Evolutionary conservation across 2,329 filamentous ascomycete genomes (phyloP).

Genomic region (Claviceps sp.): DNA sequence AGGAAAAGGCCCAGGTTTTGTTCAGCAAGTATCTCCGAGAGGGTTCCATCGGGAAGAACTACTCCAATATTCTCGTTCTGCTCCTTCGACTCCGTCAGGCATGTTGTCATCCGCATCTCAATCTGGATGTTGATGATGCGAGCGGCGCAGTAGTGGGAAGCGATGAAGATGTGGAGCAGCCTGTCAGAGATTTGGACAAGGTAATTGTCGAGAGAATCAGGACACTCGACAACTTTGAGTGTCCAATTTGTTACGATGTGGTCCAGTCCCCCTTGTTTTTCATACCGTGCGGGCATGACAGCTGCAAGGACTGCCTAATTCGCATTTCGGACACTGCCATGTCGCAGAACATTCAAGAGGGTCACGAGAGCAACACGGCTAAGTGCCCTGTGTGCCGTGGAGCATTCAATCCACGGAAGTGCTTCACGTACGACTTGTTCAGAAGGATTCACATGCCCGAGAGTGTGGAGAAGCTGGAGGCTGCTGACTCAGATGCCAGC

Average conservation of each 20-base stretch:
- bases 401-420: conserved; percentile 48
- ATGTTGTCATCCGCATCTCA: conserved; percentile 25
- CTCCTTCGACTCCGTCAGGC: conserved; percentile 73
- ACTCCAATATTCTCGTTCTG: conserved; percentile 68
- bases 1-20: conserved; percentile 50
- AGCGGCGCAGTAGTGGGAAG: conserved; percentile 18
- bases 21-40: conserved; percentile 67
- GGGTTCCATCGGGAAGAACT: conserved; percentile 53
- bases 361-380: conserved; percentile 40
- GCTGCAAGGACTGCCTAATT: conserved; percentile 64
- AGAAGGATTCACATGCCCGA: conserved; percentile 57
- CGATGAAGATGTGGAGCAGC: conserved; percentile 37
- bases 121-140: conserved; percentile 22
- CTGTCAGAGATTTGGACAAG: conserved; percentile 46
- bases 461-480: conserved; percentile 24
- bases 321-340: conserved; percentile 49
- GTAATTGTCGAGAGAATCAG: conserved; percentile 56
- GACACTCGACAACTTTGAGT: conserved; percentile 50
- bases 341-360: conserved; percentile 40
- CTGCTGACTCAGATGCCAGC: conserved; percentile 20
- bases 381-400: conserved; percentile 70
- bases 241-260: conserved; percentile 70
- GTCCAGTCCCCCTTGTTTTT: conserved; percentile 64
- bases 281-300: conserved; percentile 70
- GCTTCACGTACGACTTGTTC: conserved; percentile 65